Percentiles rank a stretch among this genome's conserved stretches.
Evolutionary conservation across 2,329 filamentous ascomycete species (phyloP).

Genomic region (Cladosporium sphaerospermum): DNA sequence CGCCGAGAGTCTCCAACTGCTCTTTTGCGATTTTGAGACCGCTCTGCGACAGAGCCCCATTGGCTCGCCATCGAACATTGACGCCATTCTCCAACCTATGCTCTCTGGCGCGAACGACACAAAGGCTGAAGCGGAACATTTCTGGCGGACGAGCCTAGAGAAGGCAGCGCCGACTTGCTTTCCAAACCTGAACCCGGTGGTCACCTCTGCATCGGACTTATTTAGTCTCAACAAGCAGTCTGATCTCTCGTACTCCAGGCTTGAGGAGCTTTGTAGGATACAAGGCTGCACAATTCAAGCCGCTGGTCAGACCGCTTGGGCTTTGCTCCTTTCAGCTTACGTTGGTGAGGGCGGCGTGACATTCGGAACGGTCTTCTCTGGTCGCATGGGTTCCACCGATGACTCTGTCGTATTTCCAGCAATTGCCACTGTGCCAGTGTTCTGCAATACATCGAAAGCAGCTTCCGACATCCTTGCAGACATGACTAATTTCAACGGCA

Average conservation of each 20-base stretch:
- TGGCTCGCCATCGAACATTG: constrained; percentile 30
- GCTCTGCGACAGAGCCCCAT: constrained; percentile 31
- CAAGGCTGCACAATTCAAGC: constrained; percentile 69
- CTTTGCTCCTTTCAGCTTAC: constrained; percentile 67
- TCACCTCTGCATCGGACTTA: constrained; percentile 31
- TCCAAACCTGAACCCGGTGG: constrained; percentile 64
- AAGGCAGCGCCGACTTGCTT: constrained; percentile 55
- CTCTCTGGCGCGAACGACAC: constrained; percentile 33
- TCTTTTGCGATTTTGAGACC: constrained; percentile 55
- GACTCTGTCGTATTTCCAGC: constrained; percentile 65
- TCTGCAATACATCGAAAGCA: constrained; percentile 49
- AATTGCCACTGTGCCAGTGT: constrained; percentile 71
- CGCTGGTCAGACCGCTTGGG: constrained; percentile 71
- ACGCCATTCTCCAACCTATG: constrained; percentile 37
- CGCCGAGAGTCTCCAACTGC: constrained; percentile 61
- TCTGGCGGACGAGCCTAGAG: constrained; percentile 12
- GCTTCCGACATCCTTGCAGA: constrained; percentile 53
- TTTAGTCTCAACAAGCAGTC: constrained; percentile 34
- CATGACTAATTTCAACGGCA: constrained; percentile 61
- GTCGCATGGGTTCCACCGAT: constrained; percentile 57
- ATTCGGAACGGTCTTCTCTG: constrained; percentile 77
- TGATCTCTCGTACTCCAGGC: constrained; percentile 33
- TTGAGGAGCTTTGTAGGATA: constrained; percentile 53
- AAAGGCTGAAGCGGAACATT: constrained; percentile 24
- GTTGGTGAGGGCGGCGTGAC: constrained; percentile 66